Evolutionary conservation across 1,139 yeast species (phyloP).

Genomic region (Hyphopichia wangnamkhiaoensis): DNA sequence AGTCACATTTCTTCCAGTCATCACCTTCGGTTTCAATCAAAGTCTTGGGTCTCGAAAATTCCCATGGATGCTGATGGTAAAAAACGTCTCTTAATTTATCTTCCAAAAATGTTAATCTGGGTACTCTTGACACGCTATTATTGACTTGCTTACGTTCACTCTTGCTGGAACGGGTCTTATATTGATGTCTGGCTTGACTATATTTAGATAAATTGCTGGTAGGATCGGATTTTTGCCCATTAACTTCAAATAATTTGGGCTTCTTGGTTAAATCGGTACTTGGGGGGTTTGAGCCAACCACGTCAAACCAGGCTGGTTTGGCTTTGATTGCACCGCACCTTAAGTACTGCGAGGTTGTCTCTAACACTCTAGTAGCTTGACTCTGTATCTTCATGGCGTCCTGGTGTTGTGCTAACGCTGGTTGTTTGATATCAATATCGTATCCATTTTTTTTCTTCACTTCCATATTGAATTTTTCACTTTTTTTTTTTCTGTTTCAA

Average conservation of each 20-base stretch:
- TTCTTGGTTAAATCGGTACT: slow-evolving; percentile 56
- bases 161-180: slow-evolving; percentile 50
- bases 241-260: slow-evolving; percentile 34
- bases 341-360: slow-evolving; percentile 72
- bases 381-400: slow-evolving; percentile 63
- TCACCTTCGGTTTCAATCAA: slow-evolving; percentile 76
- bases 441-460: background rate
- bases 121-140: slow-evolving; percentile 49
- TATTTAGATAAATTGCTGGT: slow-evolving; percentile 22
- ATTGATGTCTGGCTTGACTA: slow-evolving; percentile 16
- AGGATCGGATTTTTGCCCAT: slow-evolving; percentile 29
- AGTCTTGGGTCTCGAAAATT: slow-evolving; percentile 87
- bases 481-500: too few species aligned
- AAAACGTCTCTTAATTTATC: slow-evolving; percentile 81
- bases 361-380: slow-evolving; percentile 69
- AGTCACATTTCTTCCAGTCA: slow-evolving; percentile 54
- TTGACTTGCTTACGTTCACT: slow-evolving; percentile 29
- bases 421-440: background rate
- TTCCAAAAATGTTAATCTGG: slow-evolving; percentile 70
- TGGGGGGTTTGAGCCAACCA: slow-evolving; percentile 81
- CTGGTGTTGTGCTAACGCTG: background rate
- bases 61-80: slow-evolving; percentile 98
- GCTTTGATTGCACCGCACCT: slow-evolving; percentile 61
- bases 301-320: slow-evolving; percentile 87
- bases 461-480: background rate